Conservation (phyloP, 257 asterid species). For the Rubia yunnanensis region DNA sequence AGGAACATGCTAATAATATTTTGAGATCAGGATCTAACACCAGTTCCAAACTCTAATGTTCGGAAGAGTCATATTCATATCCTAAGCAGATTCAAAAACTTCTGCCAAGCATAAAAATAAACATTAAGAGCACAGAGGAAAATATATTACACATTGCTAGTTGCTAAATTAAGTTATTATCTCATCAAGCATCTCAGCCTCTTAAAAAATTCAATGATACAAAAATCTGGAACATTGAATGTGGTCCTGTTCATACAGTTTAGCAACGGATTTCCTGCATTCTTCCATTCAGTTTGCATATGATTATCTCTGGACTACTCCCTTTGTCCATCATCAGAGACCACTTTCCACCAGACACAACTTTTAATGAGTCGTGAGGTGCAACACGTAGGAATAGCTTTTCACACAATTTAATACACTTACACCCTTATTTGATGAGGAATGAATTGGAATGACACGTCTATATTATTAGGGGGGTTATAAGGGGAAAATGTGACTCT, state of each 20-base stretch:
- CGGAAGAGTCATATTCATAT: not conserved
- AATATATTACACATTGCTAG: not conserved
- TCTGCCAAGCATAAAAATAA: not conserved
- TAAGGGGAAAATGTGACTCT: too few relatives aligned
- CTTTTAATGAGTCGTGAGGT: not conserved
- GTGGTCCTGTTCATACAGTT: not conserved
- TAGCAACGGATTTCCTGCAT: not conserved
- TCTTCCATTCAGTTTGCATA: not conserved
- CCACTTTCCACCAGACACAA: not conserved
- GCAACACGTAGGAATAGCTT: not conserved
- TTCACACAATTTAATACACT: not conserved
- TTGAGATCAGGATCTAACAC: not conserved
- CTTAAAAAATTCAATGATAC: not conserved
- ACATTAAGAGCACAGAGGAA: not conserved
- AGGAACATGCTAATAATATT: not conserved
- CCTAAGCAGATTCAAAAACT: not conserved
- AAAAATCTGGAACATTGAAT: not conserved
- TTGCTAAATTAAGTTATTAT: not conserved
- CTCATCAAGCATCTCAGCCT: not conserved
- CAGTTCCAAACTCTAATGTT: not conserved
- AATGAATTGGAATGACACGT: not conserved
- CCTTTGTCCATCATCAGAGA: not conserved
- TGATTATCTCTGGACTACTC: not conserved
- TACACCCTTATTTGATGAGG: not conserved
- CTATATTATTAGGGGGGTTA: not conserved